These are phyloP conservation scores for Podospora fimiseda DNA, from an alignment of 495 filamentous ascomycete genomes.

Conservation along the genomic window DNA sequence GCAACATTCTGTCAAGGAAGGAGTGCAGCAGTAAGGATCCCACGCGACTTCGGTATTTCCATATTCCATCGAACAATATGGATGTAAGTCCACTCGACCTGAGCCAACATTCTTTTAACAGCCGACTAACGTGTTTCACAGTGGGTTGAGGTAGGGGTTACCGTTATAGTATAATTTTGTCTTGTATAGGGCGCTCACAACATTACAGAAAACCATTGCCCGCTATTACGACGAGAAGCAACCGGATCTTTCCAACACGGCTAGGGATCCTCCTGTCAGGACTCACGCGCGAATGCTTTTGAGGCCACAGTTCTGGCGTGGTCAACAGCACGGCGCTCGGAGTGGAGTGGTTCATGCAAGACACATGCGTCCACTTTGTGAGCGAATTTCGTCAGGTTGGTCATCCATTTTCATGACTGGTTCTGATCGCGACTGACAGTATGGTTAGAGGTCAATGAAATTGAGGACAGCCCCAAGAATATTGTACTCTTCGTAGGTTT, in stretches of 20 bases:
- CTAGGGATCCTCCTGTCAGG: neutral
- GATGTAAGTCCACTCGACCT: conserved; percentile 1
- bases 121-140: conserved; percentile 1
- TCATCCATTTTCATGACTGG: too few species aligned
- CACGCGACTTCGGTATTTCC: conserved; percentile 12
- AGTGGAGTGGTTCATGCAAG: conserved; percentile 29
- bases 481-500: conserved; percentile 35
- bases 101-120: neutral
- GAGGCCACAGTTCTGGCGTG: conserved; percentile 25
- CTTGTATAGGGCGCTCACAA: neutral
- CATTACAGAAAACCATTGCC: conserved; percentile 14
- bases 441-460: conserved; percentile 5
- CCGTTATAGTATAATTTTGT: neutral
- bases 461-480: conserved; percentile 25
- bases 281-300: conserved; percentile 20
- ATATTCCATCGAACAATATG: conserved; percentile 21
- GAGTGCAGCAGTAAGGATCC: conserved; percentile 1
- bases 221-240: conserved; percentile 15
- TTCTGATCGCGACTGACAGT: neutral
- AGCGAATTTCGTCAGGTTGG: conserved; percentile 25
- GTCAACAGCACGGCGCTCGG: conserved; percentile 23
- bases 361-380: conserved; percentile 33
- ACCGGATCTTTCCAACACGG: neutral
- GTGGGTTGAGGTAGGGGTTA: conserved; percentile 20
- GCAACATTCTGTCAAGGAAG: conserved; percentile 3